Conservation (phyloP, 116 monocot species). For the Posidonia oceanica region DNA sequence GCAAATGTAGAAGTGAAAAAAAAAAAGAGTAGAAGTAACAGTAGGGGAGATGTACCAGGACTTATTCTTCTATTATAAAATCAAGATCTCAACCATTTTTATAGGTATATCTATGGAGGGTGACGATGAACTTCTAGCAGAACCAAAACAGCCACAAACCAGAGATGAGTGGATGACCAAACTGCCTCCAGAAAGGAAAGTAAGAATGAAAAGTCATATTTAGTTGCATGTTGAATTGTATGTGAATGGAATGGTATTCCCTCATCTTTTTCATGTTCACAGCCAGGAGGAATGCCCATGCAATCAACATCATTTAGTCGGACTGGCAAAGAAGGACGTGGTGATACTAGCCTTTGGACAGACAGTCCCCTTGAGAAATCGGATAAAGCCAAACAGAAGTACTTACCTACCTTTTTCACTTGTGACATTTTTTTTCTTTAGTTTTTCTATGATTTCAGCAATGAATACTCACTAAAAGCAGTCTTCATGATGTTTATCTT, state of each 20-base stretch:
- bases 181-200: constrained; percentile 94
- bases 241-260: background rate
- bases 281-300: constrained; percentile 75
- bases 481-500: background rate
- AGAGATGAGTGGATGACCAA: constrained; percentile 99
- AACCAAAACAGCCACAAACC: constrained; percentile 29
- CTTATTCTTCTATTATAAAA: background rate
- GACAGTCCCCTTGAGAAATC: constrained; percentile 78
- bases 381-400: constrained; percentile 75
- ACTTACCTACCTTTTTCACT: constrained; percentile 5
- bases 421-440: background rate
- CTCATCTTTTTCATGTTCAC: constrained; percentile 5
- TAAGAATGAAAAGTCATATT: constrained; percentile 11
- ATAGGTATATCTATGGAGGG: constrained; percentile 87
- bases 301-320: constrained; percentile 83
- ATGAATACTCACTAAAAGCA: background rate
- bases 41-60: too few relatives aligned
- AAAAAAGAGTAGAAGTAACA: background rate
- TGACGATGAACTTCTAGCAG: constrained; percentile 83
- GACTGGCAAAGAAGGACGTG: constrained; percentile 71
- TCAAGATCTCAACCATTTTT: background rate
- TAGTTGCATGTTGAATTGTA: background rate
- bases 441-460: background rate
- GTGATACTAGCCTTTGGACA: constrained; percentile 83
- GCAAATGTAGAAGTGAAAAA: too few relatives aligned